These are phyloP conservation scores for Clavispora phyllophila DNA, from an alignment of 805 yeast genomes.

Conservation along the genomic window DNA sequence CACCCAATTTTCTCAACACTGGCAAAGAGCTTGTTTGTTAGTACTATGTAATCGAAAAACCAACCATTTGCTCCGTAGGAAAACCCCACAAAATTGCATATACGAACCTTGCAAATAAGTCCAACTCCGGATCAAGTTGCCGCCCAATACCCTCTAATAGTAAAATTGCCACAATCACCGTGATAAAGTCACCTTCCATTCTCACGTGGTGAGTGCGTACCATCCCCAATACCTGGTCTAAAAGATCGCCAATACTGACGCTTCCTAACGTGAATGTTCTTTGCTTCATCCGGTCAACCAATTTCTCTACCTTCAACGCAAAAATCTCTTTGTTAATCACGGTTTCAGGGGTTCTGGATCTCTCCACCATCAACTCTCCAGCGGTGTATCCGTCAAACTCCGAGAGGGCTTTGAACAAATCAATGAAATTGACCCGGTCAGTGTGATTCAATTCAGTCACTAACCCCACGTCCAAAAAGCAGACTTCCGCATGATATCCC, in stretches of 20 bases:
- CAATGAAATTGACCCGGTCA: slow-evolving; percentile 83
- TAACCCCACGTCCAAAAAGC: slow-evolving; percentile 89
- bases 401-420: slow-evolving; percentile 80
- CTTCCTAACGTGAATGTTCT: slow-evolving; percentile 91
- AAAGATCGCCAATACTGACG: slow-evolving; percentile 83
- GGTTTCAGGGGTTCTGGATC: slow-evolving; percentile 92
- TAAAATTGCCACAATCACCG: slow-evolving; percentile 90
- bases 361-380: slow-evolving; percentile 91
- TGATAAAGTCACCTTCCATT: slow-evolving; percentile 95
- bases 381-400: slow-evolving; percentile 92
- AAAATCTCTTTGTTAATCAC: slow-evolving; percentile 81
- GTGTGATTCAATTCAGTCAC: slow-evolving; percentile 79
- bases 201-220: slow-evolving; percentile 92
- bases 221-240: slow-evolving; percentile 85
- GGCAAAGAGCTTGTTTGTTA: slow-evolving; percentile 66
- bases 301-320: slow-evolving; percentile 78
- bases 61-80: slow-evolving; percentile 30
- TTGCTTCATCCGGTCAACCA: slow-evolving; percentile 75
- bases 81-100: slow-evolving; percentile 39
- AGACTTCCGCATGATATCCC: slow-evolving; percentile 78
- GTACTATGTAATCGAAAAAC: slow-evolving; percentile 4
- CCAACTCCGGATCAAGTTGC: slow-evolving; percentile 87
- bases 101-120: slow-evolving; percentile 94
- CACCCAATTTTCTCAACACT: slow-evolving; percentile 74
- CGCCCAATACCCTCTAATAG: slow-evolving; percentile 93